These are phyloP conservation scores for Lecanicillium sp. DNA, from an alignment of 2,329 filamentous ascomycete genomes.

Conservation along the genomic window DNA sequence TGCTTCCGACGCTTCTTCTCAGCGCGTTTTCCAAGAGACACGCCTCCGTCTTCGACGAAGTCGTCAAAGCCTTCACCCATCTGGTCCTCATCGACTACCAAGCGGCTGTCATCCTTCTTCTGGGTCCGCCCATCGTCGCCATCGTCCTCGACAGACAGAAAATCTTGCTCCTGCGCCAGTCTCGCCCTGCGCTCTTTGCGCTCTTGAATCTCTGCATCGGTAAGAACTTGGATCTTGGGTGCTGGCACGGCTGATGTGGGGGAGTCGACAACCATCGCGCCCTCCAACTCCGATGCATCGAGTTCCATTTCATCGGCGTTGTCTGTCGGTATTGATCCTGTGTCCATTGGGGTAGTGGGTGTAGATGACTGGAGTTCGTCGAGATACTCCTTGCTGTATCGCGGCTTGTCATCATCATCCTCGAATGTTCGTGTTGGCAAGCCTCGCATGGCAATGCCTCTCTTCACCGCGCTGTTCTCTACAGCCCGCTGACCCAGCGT, in stretches of 20 bases:
- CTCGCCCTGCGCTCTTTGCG: conserved; percentile 87
- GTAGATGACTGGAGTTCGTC: conserved; percentile 82
- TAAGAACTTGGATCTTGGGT: conserved; percentile 56
- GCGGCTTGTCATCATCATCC: conserved; percentile 62
- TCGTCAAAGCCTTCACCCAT: conserved; percentile 90
- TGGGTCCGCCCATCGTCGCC: conserved; percentile 45
- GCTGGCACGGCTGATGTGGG: conserved; percentile 26
- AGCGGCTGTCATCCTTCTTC: conserved; percentile 63
- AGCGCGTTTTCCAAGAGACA: conserved; percentile 72
- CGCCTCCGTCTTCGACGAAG: conserved; percentile 76
- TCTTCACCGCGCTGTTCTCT: conserved; percentile 60
- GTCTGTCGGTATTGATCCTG: conserved; percentile 39
- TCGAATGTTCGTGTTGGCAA: conserved; percentile 53
- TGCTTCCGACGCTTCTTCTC: conserved; percentile 63
- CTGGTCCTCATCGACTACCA: conserved; percentile 84
- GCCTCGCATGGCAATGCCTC: conserved; percentile 39
- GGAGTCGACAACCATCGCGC: conserved; percentile 57
- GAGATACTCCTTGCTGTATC: conserved; percentile 81
- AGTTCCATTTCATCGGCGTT: conserved; percentile 48
- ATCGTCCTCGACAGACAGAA: conserved; percentile 58
- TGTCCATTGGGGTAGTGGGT: conserved; percentile 69
- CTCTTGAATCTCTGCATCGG: conserved; percentile 78
- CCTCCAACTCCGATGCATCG: conserved; percentile 56
- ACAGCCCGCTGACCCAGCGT: conserved; percentile 57
- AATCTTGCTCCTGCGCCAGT: conserved; percentile 63